Base-by-base conservation (phyloP, 441 rosid species). In the Gossypium trilobum region DNA sequence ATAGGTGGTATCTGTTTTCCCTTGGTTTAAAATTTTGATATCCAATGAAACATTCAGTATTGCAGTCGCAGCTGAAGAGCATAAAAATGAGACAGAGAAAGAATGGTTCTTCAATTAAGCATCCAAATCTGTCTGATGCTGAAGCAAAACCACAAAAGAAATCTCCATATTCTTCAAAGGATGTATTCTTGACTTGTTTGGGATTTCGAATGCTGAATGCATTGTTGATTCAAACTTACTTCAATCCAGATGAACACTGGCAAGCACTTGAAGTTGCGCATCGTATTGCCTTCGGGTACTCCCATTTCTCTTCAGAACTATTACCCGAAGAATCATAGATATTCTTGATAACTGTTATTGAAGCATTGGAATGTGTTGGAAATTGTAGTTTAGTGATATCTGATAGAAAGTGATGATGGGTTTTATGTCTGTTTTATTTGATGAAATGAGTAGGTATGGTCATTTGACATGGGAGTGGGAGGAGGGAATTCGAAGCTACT, bases 241-340 rank as follows among this genome's bases (percentile, higher is more conserved):
- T 92, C 87, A 86, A 89, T 77, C 97, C 90, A 10, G 97, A 94
- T 75, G 97, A 94, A 77, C 96, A 94, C 75, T 92, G 94, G 97
- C 94, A 92, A 73, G 83, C 92, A 64, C 96, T 89, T 58, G 97
- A 92, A 85, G 94, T 92, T 39, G 91, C 93, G n/a, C 97, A 86
- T 64, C 87, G 82, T 42, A 78, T 84, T 36, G 89, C 79, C 1
- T 90, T 92, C 14, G 99, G 97, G 93, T 90, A 86, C 79, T 50
- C 20, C 1, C 20, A 16, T 62, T 50, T 13, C 67, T 25, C 17
- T 10, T 57, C 14, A 9, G 1, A 31, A 36, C 73, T 70, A 11
- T 73, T 19, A 20, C 13, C 13, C 9, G 10, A 8, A 7, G 10
- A 20, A 56, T 16, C 36, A 36, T 62, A 8, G 2, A 33, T 36